Percentiles rank a stretch among this genome's conserved stretches.
These are phyloP conservation scores for Phytophthora pseudosyringae DNA, from an alignment of 352 stramenopile genomes.

Conservation along the genomic window DNA sequence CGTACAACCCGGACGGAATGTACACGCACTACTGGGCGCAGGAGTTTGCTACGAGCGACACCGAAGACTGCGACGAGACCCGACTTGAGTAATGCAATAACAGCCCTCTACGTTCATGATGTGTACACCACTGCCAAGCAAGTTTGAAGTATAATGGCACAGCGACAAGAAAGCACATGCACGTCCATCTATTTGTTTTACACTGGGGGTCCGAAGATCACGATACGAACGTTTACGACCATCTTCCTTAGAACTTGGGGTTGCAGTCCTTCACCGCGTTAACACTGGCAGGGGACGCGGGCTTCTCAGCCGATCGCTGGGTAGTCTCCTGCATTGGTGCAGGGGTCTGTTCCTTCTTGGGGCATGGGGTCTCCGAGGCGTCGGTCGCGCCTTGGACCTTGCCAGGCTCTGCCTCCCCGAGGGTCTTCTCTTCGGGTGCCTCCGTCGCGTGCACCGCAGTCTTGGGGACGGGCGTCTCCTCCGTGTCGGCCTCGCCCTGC, in stretches of 20 bases:
- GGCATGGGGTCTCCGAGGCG: too few relatives aligned
- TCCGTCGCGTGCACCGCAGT: not conserved
- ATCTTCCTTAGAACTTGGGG: constrained; percentile 20
- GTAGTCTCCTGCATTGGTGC: not conserved
- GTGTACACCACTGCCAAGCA: not conserved
- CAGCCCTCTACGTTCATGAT: not conserved
- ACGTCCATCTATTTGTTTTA: too few relatives aligned
- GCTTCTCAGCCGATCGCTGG: not conserved
- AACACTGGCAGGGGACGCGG: constrained; percentile 7
- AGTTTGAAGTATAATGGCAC: not conserved
- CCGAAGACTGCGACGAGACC: constrained; percentile 7
- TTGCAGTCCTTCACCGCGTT: constrained; percentile 12
- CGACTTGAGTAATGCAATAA: not conserved
- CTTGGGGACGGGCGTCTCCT: constrained; percentile 12
- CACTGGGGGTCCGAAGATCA: not conserved
- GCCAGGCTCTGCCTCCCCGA: not conserved
- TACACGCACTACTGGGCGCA: constrained; percentile 55
- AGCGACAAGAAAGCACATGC: not conserved
- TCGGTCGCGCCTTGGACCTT: not conserved
- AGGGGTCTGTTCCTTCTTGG: not conserved
- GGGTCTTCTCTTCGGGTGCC: not conserved
- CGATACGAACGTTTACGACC: too few relatives aligned
- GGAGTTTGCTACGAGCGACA: constrained; percentile 30
- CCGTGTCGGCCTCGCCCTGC: not conserved
- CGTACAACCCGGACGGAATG: constrained; percentile 24